Evolutionary conservation across 345 rosid genomes (phyloP), one percentile per base, ranked within the genome.

Genomic region (Passiflora organensis): DNA sequence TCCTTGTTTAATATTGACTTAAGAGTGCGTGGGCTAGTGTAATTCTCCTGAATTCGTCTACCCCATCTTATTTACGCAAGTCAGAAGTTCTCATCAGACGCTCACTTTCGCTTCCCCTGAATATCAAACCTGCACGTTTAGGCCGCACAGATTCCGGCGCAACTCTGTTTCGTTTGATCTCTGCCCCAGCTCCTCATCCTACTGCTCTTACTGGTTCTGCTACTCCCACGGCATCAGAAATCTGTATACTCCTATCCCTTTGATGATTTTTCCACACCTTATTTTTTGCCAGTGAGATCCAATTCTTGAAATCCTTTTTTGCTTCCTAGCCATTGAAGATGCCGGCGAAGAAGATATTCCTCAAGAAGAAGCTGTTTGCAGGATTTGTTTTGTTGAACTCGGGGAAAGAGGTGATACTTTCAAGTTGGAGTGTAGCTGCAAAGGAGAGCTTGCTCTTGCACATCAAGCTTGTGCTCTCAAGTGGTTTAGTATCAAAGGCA

Each of bases 381-480:
- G 86, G 56, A 81, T 81, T 47, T 81, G 86, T 69, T 19, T 73
- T 67, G 73, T 78, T 25, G 83, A 81, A 66, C 78, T 81, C 15
- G 42, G 71, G 23, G 83, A 75, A 76, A 81, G 86, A 52, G 81
- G 81, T 14, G 81, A 78, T 45, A 72, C 74, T 32, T 64, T 81
- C 5, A 81, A 78, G 72, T 63, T 81, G 86, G 86, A 78, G 45
- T 81, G 86, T 60, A 78, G 83, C 72, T 81, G 86, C 69, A 81
- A 72, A 56, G 86, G 83, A 52, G 86, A 73, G 57, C 83, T 78
- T 46, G 86, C 86, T 4, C 80, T 81, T n/a, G 81, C 86, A n/a
- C 86, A 81, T 41, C 59, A 78, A 65, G 81, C 76, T 28, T 81
- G 86, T 62, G 80, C 78, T 12, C 64, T 81, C 51, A 81, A 81